Evolutionary conservation across 768 basidiomycete species (phyloP), one percentile per base, ranked within the genome.

Genomic region (Collybiopsis luxurians): DNA sequence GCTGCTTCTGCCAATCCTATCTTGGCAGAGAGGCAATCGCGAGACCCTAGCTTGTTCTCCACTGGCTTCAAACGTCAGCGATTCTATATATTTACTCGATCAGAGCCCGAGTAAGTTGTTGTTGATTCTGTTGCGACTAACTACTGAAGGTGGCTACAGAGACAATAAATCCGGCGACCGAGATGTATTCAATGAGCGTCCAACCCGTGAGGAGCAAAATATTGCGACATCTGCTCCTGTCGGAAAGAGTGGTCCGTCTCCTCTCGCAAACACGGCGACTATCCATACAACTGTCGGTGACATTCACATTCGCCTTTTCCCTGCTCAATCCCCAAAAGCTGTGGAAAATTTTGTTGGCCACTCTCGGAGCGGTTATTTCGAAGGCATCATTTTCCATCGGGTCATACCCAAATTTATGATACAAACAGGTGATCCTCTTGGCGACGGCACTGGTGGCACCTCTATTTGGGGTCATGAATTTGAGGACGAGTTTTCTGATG

Each of bases 321-420:
- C 97, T 0, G 82, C 91, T 61, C 86, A 92, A 55, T 90, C 92
- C 4, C 97, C 97, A 2, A 97, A 90, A 71, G 84, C 97, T 0
- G 96, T 99, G 38, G 97, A 99, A 74, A 99, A 98, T 75, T 98
- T 99, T 71, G 90, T 95, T 23, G 94, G 92, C 1, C 92, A 95
- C 64, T 84, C 92, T 15, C 79, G 90, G 63, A 91, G 87, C 62
- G 86, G 92, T 2, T 98, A 89, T 74, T 98, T 89, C 66, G 96
- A 99, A 68, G 87, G 89, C 12, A 78, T 97, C 57, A 84, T 98
- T 66, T 98, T 98, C 78, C 97, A 99, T 70, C 90, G 97, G 58
- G 92, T 98, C 61, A 99, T 99, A 68, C 83, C 92, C 58, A 98
- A 99, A 73, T 99, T 99, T 67, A 96, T 95, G 95, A 90, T 97